A percentile compares a stretch with the other conserved stretches of the same genome.
Conservation (phyloP, 2,329 filamentous ascomycete genomes). For the Penicillium vulpinum region DNA sequence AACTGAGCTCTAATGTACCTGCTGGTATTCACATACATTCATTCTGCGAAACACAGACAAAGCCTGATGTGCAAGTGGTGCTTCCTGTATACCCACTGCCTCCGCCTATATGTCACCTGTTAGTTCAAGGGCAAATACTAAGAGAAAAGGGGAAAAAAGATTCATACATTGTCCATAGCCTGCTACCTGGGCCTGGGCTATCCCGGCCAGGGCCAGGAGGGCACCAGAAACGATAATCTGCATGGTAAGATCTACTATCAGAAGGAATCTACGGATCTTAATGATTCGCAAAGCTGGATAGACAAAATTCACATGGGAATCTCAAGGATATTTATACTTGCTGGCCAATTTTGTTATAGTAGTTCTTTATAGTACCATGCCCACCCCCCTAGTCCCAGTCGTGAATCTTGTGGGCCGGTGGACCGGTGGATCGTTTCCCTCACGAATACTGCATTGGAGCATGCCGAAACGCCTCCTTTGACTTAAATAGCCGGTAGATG, state of each 20-base stretch:
- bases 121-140: background rate
- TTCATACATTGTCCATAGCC: conserved; percentile 18
- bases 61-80: conserved; percentile 14
- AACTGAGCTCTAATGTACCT: too few species aligned
- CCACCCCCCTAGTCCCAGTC: background rate
- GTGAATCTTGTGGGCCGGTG: background rate
- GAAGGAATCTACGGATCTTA: too few species aligned
- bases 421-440: background rate
- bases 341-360: background rate
- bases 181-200: conserved; percentile 15
- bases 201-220: conserved; percentile 9
- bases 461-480: background rate
- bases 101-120: conserved; percentile 7
- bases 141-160: background rate
- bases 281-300: background rate
- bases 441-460: background rate
- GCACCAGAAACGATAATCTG: conserved; percentile 7
- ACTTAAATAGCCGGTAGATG: background rate
- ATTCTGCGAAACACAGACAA: conserved; percentile 18
- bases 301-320: background rate
- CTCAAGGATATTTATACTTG: background rate
- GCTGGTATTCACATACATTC: conserved; percentile 3
- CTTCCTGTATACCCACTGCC: conserved; percentile 17
- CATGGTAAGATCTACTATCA: conserved; percentile 4
- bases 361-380: background rate